Evolutionary conservation across 148 eudicot species (phyloP).

Genomic region (Drosera capensis): DNA sequence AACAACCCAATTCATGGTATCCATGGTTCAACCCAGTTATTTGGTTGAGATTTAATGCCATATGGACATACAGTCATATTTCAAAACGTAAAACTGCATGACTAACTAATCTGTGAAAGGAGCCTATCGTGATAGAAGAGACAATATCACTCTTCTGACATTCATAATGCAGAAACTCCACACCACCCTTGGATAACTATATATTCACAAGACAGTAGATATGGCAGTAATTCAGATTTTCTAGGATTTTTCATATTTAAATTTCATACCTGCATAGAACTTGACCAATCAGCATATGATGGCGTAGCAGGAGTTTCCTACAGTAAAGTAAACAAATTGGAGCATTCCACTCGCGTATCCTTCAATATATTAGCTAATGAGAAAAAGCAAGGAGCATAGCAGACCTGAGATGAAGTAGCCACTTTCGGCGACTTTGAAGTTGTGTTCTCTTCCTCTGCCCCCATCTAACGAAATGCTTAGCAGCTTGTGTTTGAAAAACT

Average conservation of each 20-base stretch:
- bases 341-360: conserved; percentile 1
- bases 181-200: too few relatives aligned
- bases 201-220: not conserved
- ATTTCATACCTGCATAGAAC: conserved; percentile 62
- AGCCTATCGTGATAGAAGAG: too few relatives aligned
- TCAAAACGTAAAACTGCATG: too few relatives aligned
- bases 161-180: too few relatives aligned
- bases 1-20: too few relatives aligned
- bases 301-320: conserved; percentile 54
- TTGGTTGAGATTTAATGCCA: too few relatives aligned
- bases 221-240: not conserved
- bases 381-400: conserved; percentile 4
- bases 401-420: conserved; percentile 48
- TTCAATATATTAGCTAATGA: not conserved
- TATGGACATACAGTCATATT: too few relatives aligned
- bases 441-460: conserved; percentile 51
- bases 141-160: too few relatives aligned
- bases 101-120: too few relatives aligned
- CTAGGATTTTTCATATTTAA: not conserved
- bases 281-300: conserved; percentile 67
- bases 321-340: conserved; percentile 9
- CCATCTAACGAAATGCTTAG: too few relatives aligned
- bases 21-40: too few relatives aligned
- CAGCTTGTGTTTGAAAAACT: too few relatives aligned
- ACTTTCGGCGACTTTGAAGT: conserved; percentile 57